These are phyloP conservation scores for Pseudisothecium myosuroides DNA, from an alignment of 225 moss, liverwort and hornwort species.

Conservation along the genomic window DNA sequence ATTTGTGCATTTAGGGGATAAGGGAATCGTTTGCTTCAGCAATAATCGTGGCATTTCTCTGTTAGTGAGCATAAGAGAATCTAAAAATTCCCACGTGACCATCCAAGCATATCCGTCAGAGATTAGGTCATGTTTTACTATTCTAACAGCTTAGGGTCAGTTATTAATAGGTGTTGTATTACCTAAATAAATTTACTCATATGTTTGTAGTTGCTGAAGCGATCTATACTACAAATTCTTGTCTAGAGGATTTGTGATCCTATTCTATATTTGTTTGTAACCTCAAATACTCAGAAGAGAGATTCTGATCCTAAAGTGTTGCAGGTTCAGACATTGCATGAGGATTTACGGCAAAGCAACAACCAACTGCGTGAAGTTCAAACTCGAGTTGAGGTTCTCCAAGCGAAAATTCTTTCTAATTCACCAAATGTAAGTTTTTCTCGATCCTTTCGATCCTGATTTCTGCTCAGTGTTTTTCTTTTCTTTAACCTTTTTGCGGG, in stretches of 20 bases:
- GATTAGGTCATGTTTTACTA: neutral
- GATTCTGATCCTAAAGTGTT: neutral
- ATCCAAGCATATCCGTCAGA: neutral
- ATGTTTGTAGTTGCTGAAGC: neutral
- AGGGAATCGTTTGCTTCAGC: neutral
- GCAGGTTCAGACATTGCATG: conserved; percentile 55
- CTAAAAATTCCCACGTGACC: neutral
- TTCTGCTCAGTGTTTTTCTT: neutral
- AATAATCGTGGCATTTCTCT: neutral
- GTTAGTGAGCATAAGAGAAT: neutral
- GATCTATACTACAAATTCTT: neutral
- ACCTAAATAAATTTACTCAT: neutral
- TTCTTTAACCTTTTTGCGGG: neutral
- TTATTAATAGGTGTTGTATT: neutral
- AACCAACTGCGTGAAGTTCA: conserved; percentile 53
- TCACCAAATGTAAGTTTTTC: neutral
- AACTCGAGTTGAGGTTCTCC: conserved; percentile 46
- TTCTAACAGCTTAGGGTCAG: neutral
- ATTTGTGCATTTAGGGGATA: neutral
- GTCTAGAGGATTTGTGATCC: neutral
- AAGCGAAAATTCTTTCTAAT: conserved; percentile 29
- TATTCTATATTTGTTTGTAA: neutral
- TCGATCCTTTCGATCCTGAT: neutral
- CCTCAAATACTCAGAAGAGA: neutral
- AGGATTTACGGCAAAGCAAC: conserved; percentile 51